These are phyloP conservation scores for Ustilago shanxiensis DNA, from an alignment of 1,284 basidiomycete species.

Conservation along the genomic window DNA sequence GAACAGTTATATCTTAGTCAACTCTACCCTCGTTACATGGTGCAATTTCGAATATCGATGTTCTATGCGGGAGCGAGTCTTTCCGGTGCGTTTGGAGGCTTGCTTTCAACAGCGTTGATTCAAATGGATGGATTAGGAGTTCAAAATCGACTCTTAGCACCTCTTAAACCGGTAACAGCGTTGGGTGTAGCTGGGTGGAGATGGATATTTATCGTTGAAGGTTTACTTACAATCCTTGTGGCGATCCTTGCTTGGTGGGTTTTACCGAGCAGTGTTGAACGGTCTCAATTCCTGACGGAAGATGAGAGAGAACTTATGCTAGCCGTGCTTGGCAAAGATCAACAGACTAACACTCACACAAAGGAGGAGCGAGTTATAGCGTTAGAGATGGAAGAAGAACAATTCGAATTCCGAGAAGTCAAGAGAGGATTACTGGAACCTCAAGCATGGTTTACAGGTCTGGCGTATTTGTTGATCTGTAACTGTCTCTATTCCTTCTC, in stretches of 20 bases:
- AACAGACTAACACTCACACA: slow-evolving; percentile 43
- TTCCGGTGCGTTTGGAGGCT: slow-evolving; percentile 61
- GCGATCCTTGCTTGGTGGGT: slow-evolving; percentile 74
- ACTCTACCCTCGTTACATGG: slow-evolving; percentile 47
- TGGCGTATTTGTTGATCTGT: slow-evolving; percentile 52
- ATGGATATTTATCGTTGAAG: slow-evolving; percentile 78
- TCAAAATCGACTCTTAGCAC: slow-evolving; percentile 21
- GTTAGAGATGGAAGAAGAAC: slow-evolving; percentile 40
- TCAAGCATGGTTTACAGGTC: slow-evolving; percentile 58
- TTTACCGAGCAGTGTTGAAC: slow-evolving; percentile 76
- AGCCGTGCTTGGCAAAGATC: slow-evolving; percentile 70
- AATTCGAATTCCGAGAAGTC: slow-evolving; percentile 58
- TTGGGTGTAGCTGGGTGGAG: slow-evolving; percentile 59
- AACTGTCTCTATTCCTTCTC: slow-evolving; percentile 57
- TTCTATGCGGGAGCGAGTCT: slow-evolving; percentile 66
- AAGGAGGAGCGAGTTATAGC: too few species aligned
- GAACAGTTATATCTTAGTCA: slow-evolving; percentile 31
- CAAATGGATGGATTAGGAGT: slow-evolving; percentile 76
- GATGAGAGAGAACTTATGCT: slow-evolving; percentile 73
- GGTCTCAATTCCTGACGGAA: slow-evolving; percentile 74
- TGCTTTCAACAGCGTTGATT: slow-evolving; percentile 74
- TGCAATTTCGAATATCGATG: slow-evolving; percentile 37
- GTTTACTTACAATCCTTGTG: slow-evolving; percentile 73
- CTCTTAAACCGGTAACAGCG: slow-evolving; percentile 11
- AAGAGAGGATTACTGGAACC: slow-evolving; percentile 49